Base-by-base conservation (phyloP, 495 filamentous ascomycete genomes). In the Letharia lupina region DNA sequence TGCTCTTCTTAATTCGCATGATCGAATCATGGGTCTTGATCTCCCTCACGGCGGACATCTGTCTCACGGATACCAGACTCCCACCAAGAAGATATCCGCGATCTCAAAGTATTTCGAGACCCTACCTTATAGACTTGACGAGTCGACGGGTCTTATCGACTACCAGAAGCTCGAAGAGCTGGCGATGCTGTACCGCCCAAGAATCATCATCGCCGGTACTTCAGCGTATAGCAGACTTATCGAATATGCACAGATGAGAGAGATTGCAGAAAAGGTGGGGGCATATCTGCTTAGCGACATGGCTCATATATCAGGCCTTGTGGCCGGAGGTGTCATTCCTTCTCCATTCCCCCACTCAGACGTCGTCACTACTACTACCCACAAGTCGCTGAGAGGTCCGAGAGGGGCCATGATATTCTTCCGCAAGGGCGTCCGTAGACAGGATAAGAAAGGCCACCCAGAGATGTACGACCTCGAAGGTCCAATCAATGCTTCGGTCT, bases 81-180 rank as follows among this genome's bases (percentile, higher is more conserved):
- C 95, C 3, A 92, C 90, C 54, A 98, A 97, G 82, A 98, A 98
- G 82, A 97, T 98, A 71, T 98, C 94, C 20, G 89, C 90, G 70
- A 89, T 98, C 64, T 98, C 94, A 54, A 97, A 97, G 76, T 98
- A 98, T 79, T 98, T 98, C 73, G 94, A 98, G 81, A 98, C 95
- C 7, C 75, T 98, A 16, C 94, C 94, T 3, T 98, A 98, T 79
- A 86, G 91, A 39, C 83, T 98, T 37, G 87, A 98, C 69, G 90
- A 93, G 76, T 81, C 83, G 42, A 98, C 94, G 9, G 95, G 94
- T 59, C 76, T 93, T 64, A 98, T 98, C 74, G 92, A 98, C 79
- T 98, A 98, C 75, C 84, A 90, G 71, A 88, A 85, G 67, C 83
- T 98, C 50, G 91, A 95, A 74, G 88, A 94, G 73, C 78, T 91